Percentiles rank a stretch among this genome's conserved stretches.
Conservation (phyloP, 2,329 filamentous ascomycete species). For the Tolypocladium inflatum region DNA sequence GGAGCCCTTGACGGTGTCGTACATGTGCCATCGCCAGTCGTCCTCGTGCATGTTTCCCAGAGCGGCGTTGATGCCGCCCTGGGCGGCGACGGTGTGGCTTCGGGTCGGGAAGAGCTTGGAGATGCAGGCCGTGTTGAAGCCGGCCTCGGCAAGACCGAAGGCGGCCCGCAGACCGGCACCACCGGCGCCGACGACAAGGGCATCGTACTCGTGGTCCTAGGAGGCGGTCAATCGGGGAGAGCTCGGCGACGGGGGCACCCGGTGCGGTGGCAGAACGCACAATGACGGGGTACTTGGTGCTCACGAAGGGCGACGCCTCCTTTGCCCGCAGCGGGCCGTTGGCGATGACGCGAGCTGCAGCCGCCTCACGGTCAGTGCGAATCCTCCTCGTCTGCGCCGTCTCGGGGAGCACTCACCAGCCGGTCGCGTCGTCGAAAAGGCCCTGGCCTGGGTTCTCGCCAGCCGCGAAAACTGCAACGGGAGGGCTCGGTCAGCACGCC, state of each 20-base stretch:
- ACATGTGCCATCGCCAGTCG: constrained; percentile 99
- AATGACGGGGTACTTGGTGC: constrained; percentile 89
- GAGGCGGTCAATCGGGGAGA: constrained; percentile 7
- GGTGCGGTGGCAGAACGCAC: constrained; percentile 39
- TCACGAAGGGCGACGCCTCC: constrained; percentile 80
- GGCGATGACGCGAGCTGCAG: constrained; percentile 70
- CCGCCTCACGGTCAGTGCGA: background rate
- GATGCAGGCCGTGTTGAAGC: constrained; percentile 85
- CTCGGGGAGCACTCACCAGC: constrained; percentile 47
- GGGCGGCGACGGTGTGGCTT: constrained; percentile 74
- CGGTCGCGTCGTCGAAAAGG: constrained; percentile 80
- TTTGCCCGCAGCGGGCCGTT: constrained; percentile 83
- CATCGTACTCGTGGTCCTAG: constrained; percentile 98
- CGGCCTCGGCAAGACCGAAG: constrained; percentile 78
- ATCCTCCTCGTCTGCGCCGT: background rate
- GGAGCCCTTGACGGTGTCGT: constrained; percentile 95
- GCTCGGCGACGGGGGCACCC: constrained; percentile 58
- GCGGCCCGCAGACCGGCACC: constrained; percentile 74
- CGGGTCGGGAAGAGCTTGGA: constrained; percentile 79
- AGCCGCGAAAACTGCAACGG: constrained; percentile 50
- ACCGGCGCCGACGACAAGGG: constrained; percentile 81
- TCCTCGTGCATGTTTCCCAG: constrained; percentile 96
- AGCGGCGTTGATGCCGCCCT: constrained; percentile 81
- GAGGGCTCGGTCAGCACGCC: constrained; percentile 8
- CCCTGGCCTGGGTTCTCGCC: constrained; percentile 56